Conservation (phyloP, 352 stramenopile genomes). For the Thalassiosira sp. region DNA sequence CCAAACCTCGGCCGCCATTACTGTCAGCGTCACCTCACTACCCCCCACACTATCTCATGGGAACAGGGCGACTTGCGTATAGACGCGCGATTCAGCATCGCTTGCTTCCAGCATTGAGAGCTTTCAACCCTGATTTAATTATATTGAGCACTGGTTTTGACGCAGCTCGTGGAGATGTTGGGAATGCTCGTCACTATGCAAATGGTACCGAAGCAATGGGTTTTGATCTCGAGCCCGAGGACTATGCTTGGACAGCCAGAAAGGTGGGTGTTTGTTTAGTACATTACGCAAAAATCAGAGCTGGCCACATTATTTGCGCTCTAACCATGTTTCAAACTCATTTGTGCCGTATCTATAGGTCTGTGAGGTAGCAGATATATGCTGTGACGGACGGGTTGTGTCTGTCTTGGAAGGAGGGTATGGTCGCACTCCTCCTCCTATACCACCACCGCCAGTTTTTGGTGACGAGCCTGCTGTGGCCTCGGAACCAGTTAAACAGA, state of each 20-base stretch:
- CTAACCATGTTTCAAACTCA: conserved; percentile 3
- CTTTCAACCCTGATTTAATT: conserved; percentile 92
- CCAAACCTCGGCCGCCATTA: conserved; percentile 19
- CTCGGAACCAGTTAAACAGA: conserved; percentile 11
- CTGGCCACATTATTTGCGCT: background rate
- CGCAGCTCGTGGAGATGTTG: conserved; percentile 80
- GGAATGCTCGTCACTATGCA: conserved; percentile 76
- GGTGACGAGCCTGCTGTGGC: conserved; percentile 3
- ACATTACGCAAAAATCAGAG: conserved; percentile 2
- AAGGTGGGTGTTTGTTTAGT: conserved; percentile 56
- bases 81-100: conserved; percentile 79
- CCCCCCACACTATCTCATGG: conserved; percentile 52
- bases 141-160: conserved; percentile 94
- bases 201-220: conserved; percentile 67
- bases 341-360: conserved; percentile 65
- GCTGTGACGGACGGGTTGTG: conserved; percentile 91
- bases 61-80: conserved; percentile 73
- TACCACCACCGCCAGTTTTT: conserved; percentile 33
- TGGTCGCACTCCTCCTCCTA: conserved; percentile 56
- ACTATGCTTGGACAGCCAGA: conserved; percentile 80
- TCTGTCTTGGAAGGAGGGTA: conserved; percentile 95
- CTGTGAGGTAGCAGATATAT: conserved; percentile 89
- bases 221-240: conserved; percentile 80
- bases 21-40: conserved; percentile 32
- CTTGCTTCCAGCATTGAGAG: conserved; percentile 82